Evolutionary conservation across 164 flowering plant genomes (phyloP).

Genomic region (Annona cherimola): DNA sequence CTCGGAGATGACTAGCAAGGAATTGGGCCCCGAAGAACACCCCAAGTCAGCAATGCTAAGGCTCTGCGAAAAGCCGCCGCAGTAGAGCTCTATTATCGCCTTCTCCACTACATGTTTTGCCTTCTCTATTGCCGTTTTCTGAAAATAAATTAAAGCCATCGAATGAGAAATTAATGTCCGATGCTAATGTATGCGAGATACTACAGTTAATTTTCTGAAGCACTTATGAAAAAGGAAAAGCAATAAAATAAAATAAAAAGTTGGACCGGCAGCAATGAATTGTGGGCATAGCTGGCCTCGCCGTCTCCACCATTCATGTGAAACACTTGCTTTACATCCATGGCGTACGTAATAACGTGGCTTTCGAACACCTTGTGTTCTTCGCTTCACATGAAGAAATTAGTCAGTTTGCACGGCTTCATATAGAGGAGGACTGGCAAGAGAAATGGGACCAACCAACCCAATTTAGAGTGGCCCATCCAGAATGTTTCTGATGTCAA

Average conservation of each 20-base stretch:
- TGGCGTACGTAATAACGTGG: not conserved
- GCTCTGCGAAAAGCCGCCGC: constrained; percentile 9
- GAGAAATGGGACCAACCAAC: too few relatives aligned
- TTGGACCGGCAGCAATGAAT: constrained; percentile 4
- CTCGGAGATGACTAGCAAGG: constrained; percentile 30
- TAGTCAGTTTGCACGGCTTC: not conserved
- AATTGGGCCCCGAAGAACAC: constrained; percentile 71
- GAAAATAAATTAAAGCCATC: not conserved
- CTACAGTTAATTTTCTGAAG: too few relatives aligned
- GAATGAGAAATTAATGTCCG: not conserved
- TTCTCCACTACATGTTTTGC: constrained; percentile 27
- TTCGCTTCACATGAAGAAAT: not conserved
- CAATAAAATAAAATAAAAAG: not conserved
- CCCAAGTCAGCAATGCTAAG: constrained; percentile 58
- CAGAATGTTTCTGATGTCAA: too few relatives aligned
- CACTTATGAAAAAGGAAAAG: not conserved
- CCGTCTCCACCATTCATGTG: constrained; percentile 9
- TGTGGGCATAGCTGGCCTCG: constrained; percentile 5
- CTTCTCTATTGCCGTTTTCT: constrained; percentile 2
- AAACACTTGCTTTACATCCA: constrained; percentile 3
- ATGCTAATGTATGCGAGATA: not conserved
- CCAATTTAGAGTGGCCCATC: too few relatives aligned
- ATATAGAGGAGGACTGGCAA: not conserved
- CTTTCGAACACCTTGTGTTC: not conserved
- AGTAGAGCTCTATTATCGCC: constrained; percentile 32